Conservation (phyloP, 2,329 filamentous ascomycete genomes). For the Berkeleyomyces rouxiae region DNA sequence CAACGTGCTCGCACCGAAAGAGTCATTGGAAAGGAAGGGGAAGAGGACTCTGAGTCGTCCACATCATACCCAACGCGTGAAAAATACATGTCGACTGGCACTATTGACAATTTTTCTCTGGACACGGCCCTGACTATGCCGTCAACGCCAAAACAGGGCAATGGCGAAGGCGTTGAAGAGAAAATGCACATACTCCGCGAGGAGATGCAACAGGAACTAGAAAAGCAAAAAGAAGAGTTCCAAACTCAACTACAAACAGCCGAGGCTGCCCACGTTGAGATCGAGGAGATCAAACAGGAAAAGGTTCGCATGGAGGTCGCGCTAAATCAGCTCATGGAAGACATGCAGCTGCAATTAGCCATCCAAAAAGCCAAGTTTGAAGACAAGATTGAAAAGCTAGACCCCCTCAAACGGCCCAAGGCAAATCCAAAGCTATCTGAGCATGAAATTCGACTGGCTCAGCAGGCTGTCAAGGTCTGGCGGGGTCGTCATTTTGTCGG, state of each 20-base stretch:
- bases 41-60: conserved; percentile 79
- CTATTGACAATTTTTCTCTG: conserved; percentile 87
- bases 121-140: conserved; percentile 91
- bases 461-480: conserved; percentile 56
- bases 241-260: conserved; percentile 60
- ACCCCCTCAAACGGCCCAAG: conserved; percentile 43
- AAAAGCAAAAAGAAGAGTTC: conserved; percentile 71
- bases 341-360: conserved; percentile 76
- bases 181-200: conserved; percentile 58
- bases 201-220: conserved; percentile 67
- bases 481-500: conserved; percentile 70
- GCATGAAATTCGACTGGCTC: conserved; percentile 55
- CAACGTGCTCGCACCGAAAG: conserved; percentile 68
- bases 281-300: conserved; percentile 69
- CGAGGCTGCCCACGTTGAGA: conserved; percentile 58
- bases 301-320: conserved; percentile 74
- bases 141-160: conserved; percentile 62
- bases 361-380: conserved; percentile 75
- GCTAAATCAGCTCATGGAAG: conserved; percentile 59
- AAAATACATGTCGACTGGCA: conserved; percentile 90
- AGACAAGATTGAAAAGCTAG: conserved; percentile 62
- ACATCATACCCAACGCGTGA: conserved; percentile 78
- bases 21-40: conserved; percentile 56
- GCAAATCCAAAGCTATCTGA: conserved; percentile 50
- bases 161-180: conserved; percentile 47